Evolutionary conservation across 2,329 filamentous ascomycete species (phyloP).

Genomic region (Aspergillus pseudoviridinutans): DNA sequence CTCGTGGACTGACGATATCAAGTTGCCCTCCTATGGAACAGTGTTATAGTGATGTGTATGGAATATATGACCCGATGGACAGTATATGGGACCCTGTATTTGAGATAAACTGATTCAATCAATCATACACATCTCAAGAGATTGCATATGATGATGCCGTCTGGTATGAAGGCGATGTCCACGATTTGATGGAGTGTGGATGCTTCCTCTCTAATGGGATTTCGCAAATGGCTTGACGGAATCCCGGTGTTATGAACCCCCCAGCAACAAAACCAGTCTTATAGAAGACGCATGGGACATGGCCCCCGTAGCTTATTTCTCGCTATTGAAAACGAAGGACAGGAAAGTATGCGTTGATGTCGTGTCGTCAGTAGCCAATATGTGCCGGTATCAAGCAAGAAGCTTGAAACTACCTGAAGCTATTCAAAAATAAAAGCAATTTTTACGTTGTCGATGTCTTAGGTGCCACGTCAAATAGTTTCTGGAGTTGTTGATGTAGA

Average conservation of each 20-base stretch:
- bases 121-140: not conserved
- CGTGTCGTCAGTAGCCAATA: not conserved
- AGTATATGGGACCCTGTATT: not conserved
- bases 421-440: not conserved
- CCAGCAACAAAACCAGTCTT: not conserved
- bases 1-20: not conserved
- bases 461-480: no score
- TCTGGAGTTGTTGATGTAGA: not conserved
- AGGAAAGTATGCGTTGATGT: not conserved
- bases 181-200: not conserved
- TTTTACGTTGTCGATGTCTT: not conserved
- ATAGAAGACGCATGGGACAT: no score
- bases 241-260: not conserved
- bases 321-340: no score
- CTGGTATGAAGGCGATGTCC: no score
- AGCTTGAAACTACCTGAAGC: not conserved
- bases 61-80: not conserved
- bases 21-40: slow-evolving; percentile 25
- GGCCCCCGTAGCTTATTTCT: no score
- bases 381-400: not conserved
- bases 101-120: not conserved
- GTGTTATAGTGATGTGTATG: slow-evolving; percentile 27
- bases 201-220: not conserved
- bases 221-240: not conserved
- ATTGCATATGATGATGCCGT: not conserved